Percentiles rank a stretch among this genome's conserved stretches.
Evolutionary conservation across 495 filamentous ascomycete species (phyloP).

Genomic region (Xylaria telfairii): DNA sequence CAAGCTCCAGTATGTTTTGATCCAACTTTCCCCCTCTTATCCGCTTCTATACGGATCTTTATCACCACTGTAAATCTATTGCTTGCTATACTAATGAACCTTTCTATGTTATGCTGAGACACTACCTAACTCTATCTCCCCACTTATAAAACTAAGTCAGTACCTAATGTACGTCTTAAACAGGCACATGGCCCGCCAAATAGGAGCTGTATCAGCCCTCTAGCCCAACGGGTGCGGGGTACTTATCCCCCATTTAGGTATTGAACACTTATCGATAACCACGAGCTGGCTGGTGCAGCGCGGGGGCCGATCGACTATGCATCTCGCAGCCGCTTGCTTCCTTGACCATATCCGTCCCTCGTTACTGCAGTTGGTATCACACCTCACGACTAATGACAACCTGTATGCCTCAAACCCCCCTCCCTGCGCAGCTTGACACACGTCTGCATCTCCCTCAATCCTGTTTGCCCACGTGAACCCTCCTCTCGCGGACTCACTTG

Average conservation of each 20-base stretch:
- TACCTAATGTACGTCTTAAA: too few species aligned
- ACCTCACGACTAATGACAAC: slow-evolving; percentile 14
- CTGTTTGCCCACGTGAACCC: slow-evolving; percentile 20
- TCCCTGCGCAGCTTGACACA: slow-evolving; percentile 5
- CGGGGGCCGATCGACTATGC: slow-evolving; percentile 2
- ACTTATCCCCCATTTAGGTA: not conserved
- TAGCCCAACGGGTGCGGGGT: slow-evolving; percentile 2
- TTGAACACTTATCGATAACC: slow-evolving; percentile 13
- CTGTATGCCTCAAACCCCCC: slow-evolving; percentile 12
- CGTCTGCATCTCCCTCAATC: slow-evolving; percentile 17
- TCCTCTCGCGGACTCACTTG: slow-evolving; percentile 5
- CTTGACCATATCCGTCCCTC: not conserved
- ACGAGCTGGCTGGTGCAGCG: not conserved
- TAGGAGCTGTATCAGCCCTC: not conserved
- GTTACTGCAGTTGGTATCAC: slow-evolving; percentile 12
- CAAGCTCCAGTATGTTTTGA: not conserved
- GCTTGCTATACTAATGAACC: not conserved
- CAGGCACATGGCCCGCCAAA: not conserved
- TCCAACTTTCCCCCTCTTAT: not conserved
- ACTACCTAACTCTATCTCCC: not conserved
- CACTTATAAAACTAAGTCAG: too few species aligned
- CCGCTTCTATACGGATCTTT: not conserved
- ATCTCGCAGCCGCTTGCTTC: not conserved
- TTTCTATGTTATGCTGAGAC: not conserved
- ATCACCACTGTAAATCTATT: not conserved